A percentile compares a stretch with the other conserved stretches of the same genome.
Evolutionary conservation across 306 rosid genomes (phyloP).

Genomic region (Sesbania bispinosa): DNA sequence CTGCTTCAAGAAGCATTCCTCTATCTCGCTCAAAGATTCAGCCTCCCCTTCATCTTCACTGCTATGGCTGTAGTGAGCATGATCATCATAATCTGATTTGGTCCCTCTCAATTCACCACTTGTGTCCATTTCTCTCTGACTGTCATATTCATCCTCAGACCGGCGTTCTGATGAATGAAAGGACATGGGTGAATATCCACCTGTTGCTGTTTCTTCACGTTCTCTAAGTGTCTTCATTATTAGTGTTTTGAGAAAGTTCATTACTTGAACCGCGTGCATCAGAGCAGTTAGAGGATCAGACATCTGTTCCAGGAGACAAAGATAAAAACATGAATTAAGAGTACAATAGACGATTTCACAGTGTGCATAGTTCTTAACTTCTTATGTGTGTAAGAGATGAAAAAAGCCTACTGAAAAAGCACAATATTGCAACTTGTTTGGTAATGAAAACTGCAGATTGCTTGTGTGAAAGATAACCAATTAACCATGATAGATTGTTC

Average conservation of each 20-base stretch:
- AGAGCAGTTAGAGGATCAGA: constrained; percentile 97
- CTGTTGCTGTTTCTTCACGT: constrained; percentile 62
- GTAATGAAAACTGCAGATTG: not conserved
- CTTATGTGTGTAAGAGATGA: not conserved
- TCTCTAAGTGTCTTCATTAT: constrained; percentile 74
- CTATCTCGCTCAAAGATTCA: constrained; percentile 50
- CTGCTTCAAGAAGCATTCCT: constrained; percentile 63
- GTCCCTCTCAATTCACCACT: constrained; percentile 54
- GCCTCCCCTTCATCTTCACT: constrained; percentile 55
- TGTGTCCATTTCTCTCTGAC: constrained; percentile 70
- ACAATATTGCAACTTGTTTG: not conserved
- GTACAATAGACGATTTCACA: not conserved
- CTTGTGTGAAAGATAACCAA: not conserved
- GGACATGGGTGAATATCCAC: constrained; percentile 76
- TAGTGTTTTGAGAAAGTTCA: constrained; percentile 91
- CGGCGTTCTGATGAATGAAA: constrained; percentile 56
- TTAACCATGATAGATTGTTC: not conserved
- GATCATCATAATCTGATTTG: constrained; percentile 46
- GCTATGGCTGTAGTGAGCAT: constrained; percentile 40
- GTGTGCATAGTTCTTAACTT: not conserved
- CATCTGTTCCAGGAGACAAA: constrained; percentile 62
- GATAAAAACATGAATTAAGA: not conserved
- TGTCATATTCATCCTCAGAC: constrained; percentile 59
- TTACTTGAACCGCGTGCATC: constrained; percentile 99
- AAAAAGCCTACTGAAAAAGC: too few species aligned